phyloP scores from a whole-genome alignment of 257 asterid genomes.

The Gentiana straminea region DNA sequence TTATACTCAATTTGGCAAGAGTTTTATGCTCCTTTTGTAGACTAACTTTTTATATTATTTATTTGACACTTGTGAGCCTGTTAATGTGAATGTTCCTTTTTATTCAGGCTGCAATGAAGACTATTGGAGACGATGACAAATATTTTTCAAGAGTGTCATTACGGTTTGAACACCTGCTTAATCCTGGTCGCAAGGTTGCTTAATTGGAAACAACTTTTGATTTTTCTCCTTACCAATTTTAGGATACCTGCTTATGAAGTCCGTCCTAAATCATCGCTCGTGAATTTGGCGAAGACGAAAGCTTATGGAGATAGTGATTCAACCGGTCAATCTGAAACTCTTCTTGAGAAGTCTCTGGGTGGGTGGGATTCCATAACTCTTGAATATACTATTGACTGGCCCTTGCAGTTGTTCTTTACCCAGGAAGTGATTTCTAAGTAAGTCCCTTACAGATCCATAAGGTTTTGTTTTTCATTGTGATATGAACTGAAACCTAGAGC shows the following conservation, averaged over 20 bases:
- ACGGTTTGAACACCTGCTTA: conserved; percentile 37
- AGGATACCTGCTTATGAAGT: conserved; percentile 71
- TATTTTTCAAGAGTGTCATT: conserved; percentile 79
- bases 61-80: not conserved
- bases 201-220: conserved; percentile 1
- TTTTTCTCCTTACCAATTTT: conserved; percentile 20
- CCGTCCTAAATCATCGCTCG: conserved; percentile 52
- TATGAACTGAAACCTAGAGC: conserved; percentile 5
- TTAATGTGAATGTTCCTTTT: conserved; percentile 8
- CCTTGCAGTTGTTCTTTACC: conserved; percentile 84
- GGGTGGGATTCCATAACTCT: conserved; percentile 98
- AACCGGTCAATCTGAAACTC: conserved; percentile 42
- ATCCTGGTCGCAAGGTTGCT: conserved; percentile 4
- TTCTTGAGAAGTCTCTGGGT: conserved; percentile 62
- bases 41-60: not conserved
- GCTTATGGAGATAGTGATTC: conserved; percentile 51
- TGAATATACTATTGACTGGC: conserved; percentile 94
- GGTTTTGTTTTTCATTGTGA: conserved; percentile 1
- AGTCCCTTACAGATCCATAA: conserved; percentile 21
- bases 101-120: conserved; percentile 86
- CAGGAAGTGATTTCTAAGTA: conserved; percentile 93
- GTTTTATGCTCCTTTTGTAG: not conserved
- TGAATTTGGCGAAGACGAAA: conserved; percentile 62
- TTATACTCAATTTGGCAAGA: too few relatives aligned
- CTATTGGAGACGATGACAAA: conserved; percentile 90